These are phyloP conservation scores for Elymus sibiricus DNA, from an alignment of 176 grass and related monocot genomes.

Conservation along the genomic window DNA sequence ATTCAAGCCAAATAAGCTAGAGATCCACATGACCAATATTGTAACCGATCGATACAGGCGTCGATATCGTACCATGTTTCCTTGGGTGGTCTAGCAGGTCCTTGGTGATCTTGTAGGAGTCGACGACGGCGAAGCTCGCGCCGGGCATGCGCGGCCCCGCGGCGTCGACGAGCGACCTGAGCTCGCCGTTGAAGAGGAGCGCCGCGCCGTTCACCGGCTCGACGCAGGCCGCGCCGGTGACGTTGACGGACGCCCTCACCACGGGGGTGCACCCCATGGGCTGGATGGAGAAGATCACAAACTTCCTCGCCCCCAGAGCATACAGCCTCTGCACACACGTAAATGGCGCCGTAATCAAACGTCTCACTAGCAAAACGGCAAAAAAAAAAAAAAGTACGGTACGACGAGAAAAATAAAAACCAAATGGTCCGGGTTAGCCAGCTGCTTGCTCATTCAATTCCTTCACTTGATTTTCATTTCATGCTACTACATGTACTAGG, in stretches of 20 bases:
- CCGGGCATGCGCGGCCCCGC: slow-evolving; percentile 30
- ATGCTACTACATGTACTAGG: not conserved
- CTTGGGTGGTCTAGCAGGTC: slow-evolving; percentile 38
- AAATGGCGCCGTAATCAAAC: not conserved
- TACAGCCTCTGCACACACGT: slow-evolving; percentile 38
- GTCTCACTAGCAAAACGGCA: not conserved
- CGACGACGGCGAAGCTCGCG: slow-evolving; percentile 30
- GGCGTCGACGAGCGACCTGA: slow-evolving; percentile 20
- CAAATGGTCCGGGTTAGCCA: not conserved
- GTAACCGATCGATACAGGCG: not conserved
- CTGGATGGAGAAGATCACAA: slow-evolving; percentile 64
- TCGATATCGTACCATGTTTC: slow-evolving; percentile 15
- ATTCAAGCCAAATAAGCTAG: not conserved
- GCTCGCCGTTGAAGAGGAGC: slow-evolving; percentile 47
- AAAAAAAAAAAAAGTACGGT: not conserved
- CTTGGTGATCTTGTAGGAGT: slow-evolving; percentile 50
- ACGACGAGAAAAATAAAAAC: not conserved
- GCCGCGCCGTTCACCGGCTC: slow-evolving; percentile 49
- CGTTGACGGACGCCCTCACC: slow-evolving; percentile 34
- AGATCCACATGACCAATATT: too few species aligned
- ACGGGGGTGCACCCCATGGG: slow-evolving; percentile 50
- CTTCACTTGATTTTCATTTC: not conserved
- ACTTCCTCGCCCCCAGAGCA: slow-evolving; percentile 55
- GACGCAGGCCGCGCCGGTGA: slow-evolving; percentile 27
- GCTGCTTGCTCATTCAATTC: not conserved